A percentile compares a stretch with the other conserved stretches of the same genome.
Evolutionary conservation across 768 basidiomycete species (phyloP).

Genomic region (Punctularia strigosozonata): DNA sequence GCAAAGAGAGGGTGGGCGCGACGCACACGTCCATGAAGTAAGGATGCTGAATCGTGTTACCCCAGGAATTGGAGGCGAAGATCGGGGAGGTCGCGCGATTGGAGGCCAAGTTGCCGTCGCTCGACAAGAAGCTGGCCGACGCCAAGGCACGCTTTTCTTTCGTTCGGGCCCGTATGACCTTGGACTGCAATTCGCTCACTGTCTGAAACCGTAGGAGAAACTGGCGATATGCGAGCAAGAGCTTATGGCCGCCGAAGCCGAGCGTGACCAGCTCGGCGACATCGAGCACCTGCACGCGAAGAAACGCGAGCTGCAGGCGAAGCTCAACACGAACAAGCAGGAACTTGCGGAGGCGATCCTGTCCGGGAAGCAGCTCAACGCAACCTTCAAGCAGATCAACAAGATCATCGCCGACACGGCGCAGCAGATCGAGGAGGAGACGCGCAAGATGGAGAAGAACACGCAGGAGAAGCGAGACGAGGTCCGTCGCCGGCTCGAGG

Average conservation of each 20-base stretch:
- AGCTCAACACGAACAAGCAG: slow-evolving; percentile 35
- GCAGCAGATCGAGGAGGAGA: slow-evolving; percentile 40
- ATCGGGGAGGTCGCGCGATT: slow-evolving; percentile 28
- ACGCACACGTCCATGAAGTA: neutral
- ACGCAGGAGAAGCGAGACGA: slow-evolving; percentile 55
- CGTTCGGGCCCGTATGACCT: slow-evolving; percentile 1
- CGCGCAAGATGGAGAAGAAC: slow-evolving; percentile 37
- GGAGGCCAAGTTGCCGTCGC: slow-evolving; percentile 25
- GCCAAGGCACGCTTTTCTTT: slow-evolving; percentile 22
- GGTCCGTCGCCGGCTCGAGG: slow-evolving; percentile 36
- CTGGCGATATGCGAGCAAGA: slow-evolving; percentile 28
- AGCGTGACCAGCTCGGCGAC: too few species aligned
- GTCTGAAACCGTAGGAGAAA: slow-evolving; percentile 19
- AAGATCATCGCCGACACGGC: slow-evolving; percentile 24
- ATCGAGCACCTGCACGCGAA: slow-evolving; percentile 31
- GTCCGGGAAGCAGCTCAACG: slow-evolving; percentile 32
- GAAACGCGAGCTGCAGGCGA: slow-evolving; percentile 21
- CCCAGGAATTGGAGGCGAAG: slow-evolving; percentile 32
- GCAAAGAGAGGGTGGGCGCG: slow-evolving; percentile 49
- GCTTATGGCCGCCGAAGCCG: too few species aligned
- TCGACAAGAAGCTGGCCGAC: slow-evolving; percentile 24
- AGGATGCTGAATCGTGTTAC: neutral
- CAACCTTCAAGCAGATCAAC: slow-evolving; percentile 22
- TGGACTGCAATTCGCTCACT: too few species aligned
- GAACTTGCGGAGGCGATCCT: slow-evolving; percentile 33